Evolutionary conservation across 2,329 filamentous ascomycete genomes (phyloP).

Genomic region (Colletotrichum plurivorum): DNA sequence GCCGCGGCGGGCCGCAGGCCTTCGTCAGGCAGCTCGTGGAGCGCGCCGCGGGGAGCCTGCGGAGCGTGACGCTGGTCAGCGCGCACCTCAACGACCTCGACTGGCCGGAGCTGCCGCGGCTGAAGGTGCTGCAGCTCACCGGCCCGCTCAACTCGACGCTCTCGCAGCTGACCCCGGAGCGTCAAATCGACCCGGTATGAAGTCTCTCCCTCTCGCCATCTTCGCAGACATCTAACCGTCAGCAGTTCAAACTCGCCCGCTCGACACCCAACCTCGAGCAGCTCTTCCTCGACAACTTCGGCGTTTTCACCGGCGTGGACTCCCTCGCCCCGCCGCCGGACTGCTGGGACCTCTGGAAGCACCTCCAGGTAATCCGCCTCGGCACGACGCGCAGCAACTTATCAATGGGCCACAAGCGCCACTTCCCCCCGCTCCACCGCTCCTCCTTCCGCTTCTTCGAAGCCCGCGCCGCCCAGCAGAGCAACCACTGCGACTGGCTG

Average conservation of each 20-base stretch:
- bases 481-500: slow-evolving; percentile 50
- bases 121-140: slow-evolving; percentile 34
- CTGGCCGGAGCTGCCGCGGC: slow-evolving; percentile 36
- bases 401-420: slow-evolving; percentile 36
- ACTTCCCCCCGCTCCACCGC: slow-evolving; percentile 39
- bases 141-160: slow-evolving; percentile 26
- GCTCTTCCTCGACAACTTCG: slow-evolving; percentile 34
- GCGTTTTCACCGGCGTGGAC: slow-evolving; percentile 35
- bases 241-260: slow-evolving; percentile 33
- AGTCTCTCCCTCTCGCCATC: too few species aligned
- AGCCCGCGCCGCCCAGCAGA: slow-evolving; percentile 45
- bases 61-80: slow-evolving; percentile 24
- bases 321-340: slow-evolving; percentile 31
- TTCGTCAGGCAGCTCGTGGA: slow-evolving; percentile 33
- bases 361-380: slow-evolving; percentile 49
- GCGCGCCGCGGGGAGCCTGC: slow-evolving; percentile 23
- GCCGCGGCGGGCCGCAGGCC: slow-evolving; percentile 28
- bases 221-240: not conserved
- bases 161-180: slow-evolving; percentile 24
- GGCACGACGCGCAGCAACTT: slow-evolving; percentile 42
- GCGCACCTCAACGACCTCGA: slow-evolving; percentile 33
- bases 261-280: slow-evolving; percentile 38
- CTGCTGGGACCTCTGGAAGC: slow-evolving; percentile 46
- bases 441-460: slow-evolving; percentile 46
- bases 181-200: slow-evolving; percentile 31